Evolutionary conservation across 140 eudicot species (phyloP), one percentile per base, ranked within the genome.

Genomic region (Cichorium intybus): DNA sequence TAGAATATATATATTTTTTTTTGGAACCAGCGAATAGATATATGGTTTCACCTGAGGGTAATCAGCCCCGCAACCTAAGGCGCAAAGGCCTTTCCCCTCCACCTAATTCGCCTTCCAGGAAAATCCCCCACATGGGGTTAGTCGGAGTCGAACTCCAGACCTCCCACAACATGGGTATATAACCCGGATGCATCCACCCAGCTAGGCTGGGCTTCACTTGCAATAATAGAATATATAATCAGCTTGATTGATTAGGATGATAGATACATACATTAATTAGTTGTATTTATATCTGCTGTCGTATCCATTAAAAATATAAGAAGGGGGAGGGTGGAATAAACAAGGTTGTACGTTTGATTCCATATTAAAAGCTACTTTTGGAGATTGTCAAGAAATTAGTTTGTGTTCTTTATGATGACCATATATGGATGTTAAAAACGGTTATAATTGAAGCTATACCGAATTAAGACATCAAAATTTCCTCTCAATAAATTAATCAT

Each of bases 291-390:
- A 37, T 62, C 26, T 61, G 20, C 18, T 24, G 63, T 71, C 70
- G 37, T 26, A 39, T 39, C 23, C 56, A 71, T 11, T 71, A 51
- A 35, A 50, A 34, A 66, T 66, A 20, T 22, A 5, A 37, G 4
- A 33, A 15, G 16, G 61, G 17, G 23, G 10, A 3, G 22, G 51
- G 21, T 10, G 4, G 54, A 60, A 50, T 60, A 49, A 24, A 62
- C 17, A 52, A 53, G 37, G 17, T 23, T 47, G 56, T n/a, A n/a
- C n/a, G n/a, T 21, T 56, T 56, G 61, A 73, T 73, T 73, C 67
- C 73, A 16, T 64, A 24, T 56, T 73, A 33, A 56, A 73, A 73
- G 62, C 53, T 65, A 56, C 73, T 73, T 73, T 56, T 65, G 56
- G 54, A 56, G 24, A 33, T 56, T 64, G 37, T 74, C 62, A 65